These are phyloP conservation scores for Cynara cardunculus DNA, from an alignment of 129 eudicot species.

Conservation along the genomic window DNA sequence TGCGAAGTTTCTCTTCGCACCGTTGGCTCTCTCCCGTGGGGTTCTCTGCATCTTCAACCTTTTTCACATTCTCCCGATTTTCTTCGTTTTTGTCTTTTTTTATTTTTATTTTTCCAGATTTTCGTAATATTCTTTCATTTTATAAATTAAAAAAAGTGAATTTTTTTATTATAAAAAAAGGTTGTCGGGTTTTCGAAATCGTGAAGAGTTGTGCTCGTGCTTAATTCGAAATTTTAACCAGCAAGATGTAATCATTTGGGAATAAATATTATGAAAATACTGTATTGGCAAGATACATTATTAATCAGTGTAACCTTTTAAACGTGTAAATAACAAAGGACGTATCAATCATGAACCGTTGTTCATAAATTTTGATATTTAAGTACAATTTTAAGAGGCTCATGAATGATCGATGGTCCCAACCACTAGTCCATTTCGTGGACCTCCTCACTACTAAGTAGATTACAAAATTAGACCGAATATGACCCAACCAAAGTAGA, in stretches of 20 bases:
- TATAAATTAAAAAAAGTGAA: neutral
- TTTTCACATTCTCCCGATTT: conserved; percentile 7
- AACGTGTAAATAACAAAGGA: neutral
- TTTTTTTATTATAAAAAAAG: no score
- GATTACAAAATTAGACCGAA: conserved; percentile 1
- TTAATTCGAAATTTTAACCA: neutral
- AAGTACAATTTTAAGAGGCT: neutral
- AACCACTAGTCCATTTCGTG: neutral
- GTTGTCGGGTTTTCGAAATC: neutral
- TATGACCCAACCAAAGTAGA: neutral
- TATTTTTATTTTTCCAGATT: neutral
- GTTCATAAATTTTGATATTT: neutral
- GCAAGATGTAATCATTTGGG: neutral
- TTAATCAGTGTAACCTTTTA: no score
- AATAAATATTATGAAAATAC: neutral
- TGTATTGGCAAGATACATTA: neutral
- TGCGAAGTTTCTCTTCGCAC: conserved; percentile 24
- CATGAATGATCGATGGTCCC: conserved; percentile 14
- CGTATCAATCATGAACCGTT: neutral
- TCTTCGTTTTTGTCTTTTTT: neutral
- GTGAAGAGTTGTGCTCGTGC: neutral
- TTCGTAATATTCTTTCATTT: neutral
- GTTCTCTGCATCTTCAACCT: conserved; percentile 16
- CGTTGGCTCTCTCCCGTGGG: conserved; percentile 23
- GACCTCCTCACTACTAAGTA: neutral